These are phyloP conservation scores for Kuraishia hungarica DNA, from an alignment of 805 yeast genomes.

Conservation along the genomic window DNA sequence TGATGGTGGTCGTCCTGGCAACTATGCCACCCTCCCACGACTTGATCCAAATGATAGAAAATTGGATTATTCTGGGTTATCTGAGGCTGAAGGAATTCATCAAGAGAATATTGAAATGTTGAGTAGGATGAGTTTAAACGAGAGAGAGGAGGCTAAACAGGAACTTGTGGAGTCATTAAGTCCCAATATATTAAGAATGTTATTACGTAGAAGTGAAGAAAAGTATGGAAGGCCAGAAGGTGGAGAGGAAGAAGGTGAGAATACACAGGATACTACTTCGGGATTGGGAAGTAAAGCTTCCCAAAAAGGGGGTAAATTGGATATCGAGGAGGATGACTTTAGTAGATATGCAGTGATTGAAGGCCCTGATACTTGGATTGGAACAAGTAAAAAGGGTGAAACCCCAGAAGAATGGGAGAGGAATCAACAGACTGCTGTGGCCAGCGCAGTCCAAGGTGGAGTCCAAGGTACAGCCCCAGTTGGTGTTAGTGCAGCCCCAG, in stretches of 20 bases:
- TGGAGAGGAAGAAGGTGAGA: conserved; percentile 14
- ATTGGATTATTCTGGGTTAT: conserved; percentile 5
- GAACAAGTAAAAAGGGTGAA: conserved; percentile 13
- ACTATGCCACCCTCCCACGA: background rate
- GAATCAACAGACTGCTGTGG: background rate
- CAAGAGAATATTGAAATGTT: conserved; percentile 61
- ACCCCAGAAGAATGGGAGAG: background rate
- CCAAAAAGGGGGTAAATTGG: background rate
- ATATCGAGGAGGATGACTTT: conserved; percentile 6
- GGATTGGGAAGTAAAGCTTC: too few species aligned
- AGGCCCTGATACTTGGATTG: conserved; percentile 27
- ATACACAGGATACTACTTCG: too few species aligned
- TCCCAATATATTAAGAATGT: conserved; percentile 54
- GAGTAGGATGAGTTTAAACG: conserved; percentile 54
- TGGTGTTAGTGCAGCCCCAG: too few species aligned
- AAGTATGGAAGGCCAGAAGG: conserved; percentile 23
- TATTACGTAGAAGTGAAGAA: conserved; percentile 42
- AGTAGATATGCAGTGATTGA: conserved; percentile 11
- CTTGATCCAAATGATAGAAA: background rate
- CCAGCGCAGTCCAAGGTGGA: too few species aligned
- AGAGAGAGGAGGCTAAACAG: conserved; percentile 53
- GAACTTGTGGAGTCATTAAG: conserved; percentile 62
- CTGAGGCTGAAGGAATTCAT: conserved; percentile 71
- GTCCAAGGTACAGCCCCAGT: too few species aligned
- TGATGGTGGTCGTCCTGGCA: background rate